Conservation (phyloP, 805 yeast genomes). For the Teunomyces barrocoloradensis region DNA sequence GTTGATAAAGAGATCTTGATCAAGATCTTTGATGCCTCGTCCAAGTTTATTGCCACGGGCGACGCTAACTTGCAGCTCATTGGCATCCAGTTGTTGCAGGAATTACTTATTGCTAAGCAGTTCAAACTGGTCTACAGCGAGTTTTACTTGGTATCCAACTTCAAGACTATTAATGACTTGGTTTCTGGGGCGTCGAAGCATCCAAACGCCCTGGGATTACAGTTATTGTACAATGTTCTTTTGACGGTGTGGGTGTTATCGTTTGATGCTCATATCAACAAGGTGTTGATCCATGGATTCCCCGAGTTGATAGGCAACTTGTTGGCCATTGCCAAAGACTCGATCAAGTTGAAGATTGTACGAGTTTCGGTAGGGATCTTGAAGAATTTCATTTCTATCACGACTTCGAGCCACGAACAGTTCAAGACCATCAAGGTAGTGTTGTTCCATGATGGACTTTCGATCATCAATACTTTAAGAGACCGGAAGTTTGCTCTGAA, state of each 20-base stretch:
- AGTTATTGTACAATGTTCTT: constrained; percentile 77
- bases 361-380: constrained; percentile 78
- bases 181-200: constrained; percentile 29
- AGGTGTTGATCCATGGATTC: constrained; percentile 48
- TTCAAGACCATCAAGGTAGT: constrained; percentile 61
- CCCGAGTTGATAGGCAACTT: constrained; percentile 53
- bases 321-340: constrained; percentile 63
- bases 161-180: constrained; percentile 30
- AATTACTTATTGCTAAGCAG: constrained; percentile 51
- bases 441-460: constrained; percentile 72
- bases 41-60: constrained; percentile 27
- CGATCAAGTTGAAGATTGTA: constrained; percentile 89
- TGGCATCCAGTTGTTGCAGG: constrained; percentile 60
- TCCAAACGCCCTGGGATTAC: constrained; percentile 54
- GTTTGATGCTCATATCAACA: constrained; percentile 57
- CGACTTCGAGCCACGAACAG: constrained; percentile 28
- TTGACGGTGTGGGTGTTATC: constrained; percentile 83
- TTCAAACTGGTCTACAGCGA: constrained; percentile 51
- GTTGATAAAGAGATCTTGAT: constrained; percentile 37
- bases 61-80: constrained; percentile 56
- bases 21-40: constrained; percentile 37
- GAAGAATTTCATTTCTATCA: constrained; percentile 51
- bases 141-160: constrained; percentile 32
- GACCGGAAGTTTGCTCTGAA: constrained; percentile 82
- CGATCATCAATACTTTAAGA: constrained; percentile 62